A percentile compares a stretch with the other conserved stretches of the same genome.
phyloP scores from a whole-genome alignment of 2,329 filamentous ascomycete genomes.

The Aspergillus sojae region DNA sequence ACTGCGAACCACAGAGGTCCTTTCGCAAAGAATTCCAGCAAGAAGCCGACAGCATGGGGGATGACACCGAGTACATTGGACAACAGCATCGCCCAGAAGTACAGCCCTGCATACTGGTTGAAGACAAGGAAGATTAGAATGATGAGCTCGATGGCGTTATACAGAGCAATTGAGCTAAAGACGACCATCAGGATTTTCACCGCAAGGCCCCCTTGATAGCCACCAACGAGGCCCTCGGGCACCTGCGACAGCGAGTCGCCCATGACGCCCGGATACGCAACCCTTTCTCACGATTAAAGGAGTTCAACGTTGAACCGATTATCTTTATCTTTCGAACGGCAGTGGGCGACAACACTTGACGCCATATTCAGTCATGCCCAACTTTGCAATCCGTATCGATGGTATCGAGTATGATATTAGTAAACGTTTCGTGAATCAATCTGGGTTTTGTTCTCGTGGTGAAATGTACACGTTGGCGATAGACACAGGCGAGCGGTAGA shows the following conservation, averaged over 20 bases:
- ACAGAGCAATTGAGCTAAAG: constrained; percentile 44
- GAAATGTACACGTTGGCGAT: not conserved
- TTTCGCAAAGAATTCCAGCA: constrained; percentile 42
- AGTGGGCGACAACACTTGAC: too few relatives aligned
- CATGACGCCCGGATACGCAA: constrained; percentile 8
- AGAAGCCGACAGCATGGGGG: constrained; percentile 42
- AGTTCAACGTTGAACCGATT: not conserved
- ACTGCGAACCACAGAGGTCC: constrained; percentile 39
- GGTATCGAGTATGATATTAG: not conserved
- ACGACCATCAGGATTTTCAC: constrained; percentile 35
- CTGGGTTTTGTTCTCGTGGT: too few relatives aligned
- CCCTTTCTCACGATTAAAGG: not conserved
- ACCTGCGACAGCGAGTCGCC: constrained; percentile 20
- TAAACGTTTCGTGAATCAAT: not conserved
- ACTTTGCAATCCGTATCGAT: not conserved
- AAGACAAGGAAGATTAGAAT: constrained; percentile 43
- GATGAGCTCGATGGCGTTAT: constrained; percentile 52
- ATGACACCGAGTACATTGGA: constrained; percentile 40
- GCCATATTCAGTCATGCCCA: not conserved
- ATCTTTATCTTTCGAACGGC: not conserved
- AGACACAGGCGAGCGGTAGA: not conserved
- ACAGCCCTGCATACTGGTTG: constrained; percentile 39
- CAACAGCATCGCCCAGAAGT: constrained; percentile 46
- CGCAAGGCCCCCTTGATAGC: constrained; percentile 27
- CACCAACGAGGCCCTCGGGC: constrained; percentile 33